Base-by-base conservation (phyloP, 176 grass and related monocot species). In the Oryza meridionalis region DNA sequence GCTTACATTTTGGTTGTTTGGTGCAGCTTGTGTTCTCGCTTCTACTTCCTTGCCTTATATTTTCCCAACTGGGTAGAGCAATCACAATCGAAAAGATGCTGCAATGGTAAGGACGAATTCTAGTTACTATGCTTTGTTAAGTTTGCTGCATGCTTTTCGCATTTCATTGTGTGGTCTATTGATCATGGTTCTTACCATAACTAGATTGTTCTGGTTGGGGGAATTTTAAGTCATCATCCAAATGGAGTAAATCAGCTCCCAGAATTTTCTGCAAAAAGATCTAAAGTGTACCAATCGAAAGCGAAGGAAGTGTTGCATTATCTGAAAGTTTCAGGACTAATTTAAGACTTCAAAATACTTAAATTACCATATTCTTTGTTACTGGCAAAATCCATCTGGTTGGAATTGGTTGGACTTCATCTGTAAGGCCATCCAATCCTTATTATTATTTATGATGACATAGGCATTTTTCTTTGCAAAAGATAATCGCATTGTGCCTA, bases 11-110 rank as follows among this genome's bases (percentile, higher is more conserved):
- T 89, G 63, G 51, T 85, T 14, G 1, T 79, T 51, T 69, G 43
- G 6, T 84, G 88, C 93, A 99, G 97, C 93, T 99, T 81, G 97
- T 99, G 58, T 99, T 99, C 84, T 99, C 97, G 16, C 97, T 99
- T 77, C 90, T 99, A 31, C 91, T 99, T 40, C 97, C 97, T 71
- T 99, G 97, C 85, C 91, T 99, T 73, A 99, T 99, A 79, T 99
- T 99, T 88, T 99, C 93, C 49, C 89, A 99, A 55, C 75, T 99
- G 81, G 97, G 97, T 49, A 93, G 86, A 82, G 90, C 97, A 77
- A 96, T 96, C 82, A 96, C 86, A 44, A 35, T 94, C 17, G 75
- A 99, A 73, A 99, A 94, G 75, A 81, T 99, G 84, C 12, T 96
- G 69, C 73, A 91, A 62, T 99, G 96, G 96, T 99, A 90, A 94